A percentile compares a stretch with the other conserved stretches of the same genome.
Evolutionary conservation across 192 early-diverging fungal genomes (phyloP).

Genomic region (Anaeromyces robustus): DNA sequence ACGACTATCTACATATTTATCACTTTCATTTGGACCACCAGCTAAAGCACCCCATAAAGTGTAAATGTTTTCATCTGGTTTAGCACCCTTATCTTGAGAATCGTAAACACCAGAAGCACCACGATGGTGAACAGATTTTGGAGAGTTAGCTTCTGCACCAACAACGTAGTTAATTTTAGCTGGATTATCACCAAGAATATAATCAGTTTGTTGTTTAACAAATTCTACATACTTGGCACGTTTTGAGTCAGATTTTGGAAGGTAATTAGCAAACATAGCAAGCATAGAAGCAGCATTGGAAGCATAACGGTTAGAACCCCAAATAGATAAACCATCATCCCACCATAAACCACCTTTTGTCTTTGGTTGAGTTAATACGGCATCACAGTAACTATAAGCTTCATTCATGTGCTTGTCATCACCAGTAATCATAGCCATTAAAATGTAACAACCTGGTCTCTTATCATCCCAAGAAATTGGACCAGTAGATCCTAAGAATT

Average conservation of each 20-base stretch:
- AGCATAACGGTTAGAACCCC: neutral
- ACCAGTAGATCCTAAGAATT: conserved; percentile 9
- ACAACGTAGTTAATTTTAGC: conserved; percentile 33
- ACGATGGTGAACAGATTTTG: conserved; percentile 35
- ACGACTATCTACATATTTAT: conserved; percentile 25
- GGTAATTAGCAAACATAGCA: neutral
- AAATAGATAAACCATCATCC: conserved; percentile 5
- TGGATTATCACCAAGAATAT: conserved; percentile 33
- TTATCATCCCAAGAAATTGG: conserved; percentile 26
- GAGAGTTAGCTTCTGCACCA: conserved; percentile 40
- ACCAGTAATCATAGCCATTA: conserved; percentile 20
- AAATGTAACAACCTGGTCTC: conserved; percentile 20
- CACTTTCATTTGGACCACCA: conserved; percentile 32
- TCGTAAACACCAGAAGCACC: conserved; percentile 26
- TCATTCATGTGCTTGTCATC: conserved; percentile 14
- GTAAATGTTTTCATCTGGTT: conserved; percentile 9
- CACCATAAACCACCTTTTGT: neutral
- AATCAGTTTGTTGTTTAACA: conserved; percentile 22
- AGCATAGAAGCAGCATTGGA: neutral
- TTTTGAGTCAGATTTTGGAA: neutral
- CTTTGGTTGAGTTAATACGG: conserved; percentile 15
- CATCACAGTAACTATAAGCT: conserved; percentile 20
- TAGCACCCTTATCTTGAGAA: neutral
- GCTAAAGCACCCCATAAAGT: conserved; percentile 39
- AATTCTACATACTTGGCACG: neutral